Percentiles rank a stretch among this genome's conserved stretches.
Conservation (phyloP, 2,329 filamentous ascomycete genomes). For the Alternaria sp. region DNA sequence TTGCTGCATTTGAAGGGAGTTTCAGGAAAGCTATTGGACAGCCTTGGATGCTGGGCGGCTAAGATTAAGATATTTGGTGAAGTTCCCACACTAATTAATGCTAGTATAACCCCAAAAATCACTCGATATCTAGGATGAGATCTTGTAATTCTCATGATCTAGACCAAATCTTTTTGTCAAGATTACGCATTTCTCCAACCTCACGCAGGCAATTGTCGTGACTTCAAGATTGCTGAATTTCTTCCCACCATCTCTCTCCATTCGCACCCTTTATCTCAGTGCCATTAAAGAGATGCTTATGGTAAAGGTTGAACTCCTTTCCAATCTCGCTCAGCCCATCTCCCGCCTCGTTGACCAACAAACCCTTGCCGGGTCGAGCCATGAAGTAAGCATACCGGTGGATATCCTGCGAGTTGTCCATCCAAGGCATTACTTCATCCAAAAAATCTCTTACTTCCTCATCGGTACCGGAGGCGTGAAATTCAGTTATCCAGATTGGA, state of each 20-base stretch:
- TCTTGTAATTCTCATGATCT: accelerated
- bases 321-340: slow-evolving; percentile 31
- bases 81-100: background rate
- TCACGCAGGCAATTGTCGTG: too few relatives aligned
- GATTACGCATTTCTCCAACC: background rate
- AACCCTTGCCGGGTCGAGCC: slow-evolving; percentile 23
- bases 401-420: slow-evolving; percentile 39
- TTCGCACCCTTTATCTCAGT: background rate
- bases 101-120: background rate
- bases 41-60: slow-evolving; percentile 23
- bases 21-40: slow-evolving; percentile 39
- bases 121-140: background rate
- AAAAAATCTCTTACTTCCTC: slow-evolving; percentile 35
- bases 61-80: background rate
- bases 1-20: slow-evolving; percentile 39
- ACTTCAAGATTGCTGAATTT: background rate
- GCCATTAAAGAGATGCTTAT: background rate
- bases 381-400: slow-evolving; percentile 46
- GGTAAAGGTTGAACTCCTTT: slow-evolving; percentile 18
- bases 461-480: slow-evolving; percentile 32
- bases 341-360: slow-evolving; percentile 29
- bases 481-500: slow-evolving; percentile 51
- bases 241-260: background rate
- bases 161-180: background rate
- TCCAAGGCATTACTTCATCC: slow-evolving; percentile 43